Evolutionary conservation across 495 filamentous ascomycete species (phyloP), one percentile per base, ranked within the genome.

Genomic region (Corynascus novoguineensis): DNA sequence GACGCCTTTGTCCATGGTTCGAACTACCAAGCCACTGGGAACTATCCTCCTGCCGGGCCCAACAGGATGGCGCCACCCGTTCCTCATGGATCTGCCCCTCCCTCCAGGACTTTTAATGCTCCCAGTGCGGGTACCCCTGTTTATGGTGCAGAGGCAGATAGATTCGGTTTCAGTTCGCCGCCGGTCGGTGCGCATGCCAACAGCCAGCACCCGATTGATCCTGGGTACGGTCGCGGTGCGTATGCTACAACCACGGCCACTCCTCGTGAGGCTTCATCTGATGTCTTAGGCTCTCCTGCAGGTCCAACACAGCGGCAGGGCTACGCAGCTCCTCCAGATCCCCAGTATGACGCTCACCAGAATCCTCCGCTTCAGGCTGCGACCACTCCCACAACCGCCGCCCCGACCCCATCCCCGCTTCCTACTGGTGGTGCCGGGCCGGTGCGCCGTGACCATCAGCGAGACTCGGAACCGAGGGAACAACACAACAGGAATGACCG

Each of bases 281-380:
- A 78, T 75, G 71, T 68, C 72, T 71, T 77, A 77, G 75, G 73
- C 63, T 75, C 73, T 68, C 73, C 75, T 65, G 74, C 73, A 77
- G 73, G 73, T 70, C 64, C 74, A 66, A 57, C 70, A 8, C 68
- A 62, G 52, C 51, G 65, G 40, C 63, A 55, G 58, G 66, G 66
- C 59, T 77, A 73, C 65, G 60, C 61, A 58, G 60, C 71, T 58
- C 51, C 60, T 22, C 63, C 63, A 53, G 70, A 71, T 7, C 54
- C 59, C 24, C 63, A 58, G 42, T 70, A 61, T 63, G 65, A 68
- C 47, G 64, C 66, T 21, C 61, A 57, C 25, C 57, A 61, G 41
- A 59, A 50, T 14, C 55, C 65, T 21, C 50, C 29, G 0, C 46
- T 63, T 10, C 59, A 57, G 4, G 17, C 53, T 22, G 55, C 50